These are phyloP conservation scores for Vitis rotundifolia DNA, from an alignment of 164 flowering plant species.

Conservation along the genomic window DNA sequence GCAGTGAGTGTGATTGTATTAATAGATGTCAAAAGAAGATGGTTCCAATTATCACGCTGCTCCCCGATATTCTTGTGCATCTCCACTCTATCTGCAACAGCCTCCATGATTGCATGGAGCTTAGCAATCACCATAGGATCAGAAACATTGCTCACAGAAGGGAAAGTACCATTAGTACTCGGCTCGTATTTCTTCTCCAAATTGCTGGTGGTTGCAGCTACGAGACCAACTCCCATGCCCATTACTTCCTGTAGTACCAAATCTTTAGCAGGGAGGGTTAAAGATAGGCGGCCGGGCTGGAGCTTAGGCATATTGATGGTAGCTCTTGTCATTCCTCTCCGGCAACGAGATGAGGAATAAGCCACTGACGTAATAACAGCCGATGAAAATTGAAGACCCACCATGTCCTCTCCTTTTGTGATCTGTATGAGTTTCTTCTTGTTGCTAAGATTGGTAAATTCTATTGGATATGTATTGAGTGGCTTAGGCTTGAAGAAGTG, in stretches of 20 bases:
- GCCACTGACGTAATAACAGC: not conserved
- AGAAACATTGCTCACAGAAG: not conserved
- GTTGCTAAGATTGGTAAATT: too few relatives aligned
- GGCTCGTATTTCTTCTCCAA: not conserved
- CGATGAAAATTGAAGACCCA: too few relatives aligned
- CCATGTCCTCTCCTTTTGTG: not conserved
- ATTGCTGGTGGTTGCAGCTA: conserved; percentile 6
- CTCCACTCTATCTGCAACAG: conserved; percentile 40
- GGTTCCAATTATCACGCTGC: conserved; percentile 56
- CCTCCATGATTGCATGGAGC: conserved; percentile 40
- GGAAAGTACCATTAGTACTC: too few relatives aligned
- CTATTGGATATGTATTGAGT: not conserved
- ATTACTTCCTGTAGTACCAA: conserved; percentile 14
- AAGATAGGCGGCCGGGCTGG: conserved; percentile 3
- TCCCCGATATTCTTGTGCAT: conserved; percentile 48
- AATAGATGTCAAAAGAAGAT: conserved; percentile 39
- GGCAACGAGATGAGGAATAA: not conserved
- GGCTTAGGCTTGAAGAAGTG: not conserved
- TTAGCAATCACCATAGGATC: conserved; percentile 19
- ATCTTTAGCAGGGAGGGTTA: conserved; percentile 17
- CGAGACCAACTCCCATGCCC: not conserved
- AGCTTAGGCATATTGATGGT: conserved; percentile 18
- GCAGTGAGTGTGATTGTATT: conserved; percentile 47
- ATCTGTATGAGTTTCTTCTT: not conserved
- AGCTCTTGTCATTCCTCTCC: conserved; percentile 6